Evolutionary conservation across 257 asterid species (phyloP).

Genomic region (Solanum chilense): DNA sequence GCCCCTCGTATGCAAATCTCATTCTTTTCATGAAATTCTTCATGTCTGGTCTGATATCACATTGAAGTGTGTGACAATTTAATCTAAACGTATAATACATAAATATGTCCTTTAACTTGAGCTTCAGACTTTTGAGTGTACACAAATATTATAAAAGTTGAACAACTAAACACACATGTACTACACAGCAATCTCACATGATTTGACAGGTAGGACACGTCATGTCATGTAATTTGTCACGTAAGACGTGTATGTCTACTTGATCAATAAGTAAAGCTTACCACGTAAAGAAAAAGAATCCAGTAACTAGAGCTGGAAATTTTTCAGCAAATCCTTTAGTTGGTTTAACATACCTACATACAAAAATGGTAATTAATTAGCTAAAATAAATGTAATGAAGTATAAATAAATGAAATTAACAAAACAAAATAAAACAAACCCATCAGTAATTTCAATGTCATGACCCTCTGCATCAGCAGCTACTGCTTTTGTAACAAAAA

Average conservation of each 20-base stretch:
- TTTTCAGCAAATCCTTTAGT: constrained; percentile 48
- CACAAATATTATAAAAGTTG: no score
- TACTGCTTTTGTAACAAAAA: not conserved
- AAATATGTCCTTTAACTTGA: not conserved
- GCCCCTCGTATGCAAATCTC: no score
- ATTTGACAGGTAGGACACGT: no score
- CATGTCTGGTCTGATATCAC: not conserved
- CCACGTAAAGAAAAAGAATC: constrained; percentile 98
- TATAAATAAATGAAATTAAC: not conserved
- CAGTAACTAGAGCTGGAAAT: constrained; percentile 58
- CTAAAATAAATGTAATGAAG: not conserved
- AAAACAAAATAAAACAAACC: not conserved
- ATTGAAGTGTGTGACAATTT: not conserved
- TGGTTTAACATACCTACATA: constrained; percentile 32
- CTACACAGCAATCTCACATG: not conserved
- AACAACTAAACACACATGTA: accelerated
- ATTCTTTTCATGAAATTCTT: not conserved
- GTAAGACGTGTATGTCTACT: not conserved
- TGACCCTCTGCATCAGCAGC: not conserved
- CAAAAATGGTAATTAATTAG: not conserved
- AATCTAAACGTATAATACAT: not conserved
- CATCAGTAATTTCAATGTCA: not conserved
- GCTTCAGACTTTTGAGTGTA: not conserved
- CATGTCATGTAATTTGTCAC: no score
- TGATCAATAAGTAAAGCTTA: not conserved